These are phyloP conservation scores for Anisodus acutangulus DNA, from an alignment of 257 asterid species.

Conservation along the genomic window DNA sequence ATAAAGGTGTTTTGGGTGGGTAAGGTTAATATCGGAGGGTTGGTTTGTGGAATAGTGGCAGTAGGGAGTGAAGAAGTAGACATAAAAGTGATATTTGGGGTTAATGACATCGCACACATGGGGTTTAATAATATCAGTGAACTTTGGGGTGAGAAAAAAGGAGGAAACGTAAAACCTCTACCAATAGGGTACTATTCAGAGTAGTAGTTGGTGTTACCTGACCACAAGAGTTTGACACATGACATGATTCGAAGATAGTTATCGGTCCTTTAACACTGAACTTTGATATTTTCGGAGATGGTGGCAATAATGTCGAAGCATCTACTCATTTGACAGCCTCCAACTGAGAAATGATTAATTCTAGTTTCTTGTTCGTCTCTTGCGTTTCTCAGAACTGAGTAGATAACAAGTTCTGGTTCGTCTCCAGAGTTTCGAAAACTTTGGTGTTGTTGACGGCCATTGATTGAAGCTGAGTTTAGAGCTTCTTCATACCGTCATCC, in stretches of 20 bases:
- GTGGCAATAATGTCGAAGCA: not conserved
- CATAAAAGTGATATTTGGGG: not conserved
- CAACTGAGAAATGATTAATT: not conserved
- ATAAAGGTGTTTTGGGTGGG: not conserved
- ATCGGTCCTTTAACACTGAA: not conserved
- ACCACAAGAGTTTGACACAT: too few species aligned
- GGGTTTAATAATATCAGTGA: not conserved
- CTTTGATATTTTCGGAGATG: too few species aligned
- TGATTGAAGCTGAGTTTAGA: too few species aligned
- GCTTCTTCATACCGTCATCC: not conserved
- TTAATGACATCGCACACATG: not conserved
- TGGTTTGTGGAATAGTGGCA: not conserved
- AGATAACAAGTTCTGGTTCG: not conserved
- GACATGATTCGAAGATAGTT: too few species aligned
- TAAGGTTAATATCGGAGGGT: not conserved
- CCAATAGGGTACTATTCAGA: not conserved
- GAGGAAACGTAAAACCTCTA: not conserved
- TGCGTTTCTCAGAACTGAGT: not conserved
- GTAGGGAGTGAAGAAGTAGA: not conserved
- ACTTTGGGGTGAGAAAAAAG: not conserved
- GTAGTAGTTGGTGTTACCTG: not conserved
- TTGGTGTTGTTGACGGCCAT: too few species aligned
- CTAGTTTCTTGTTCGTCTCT: not conserved
- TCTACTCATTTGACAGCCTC: not conserved
- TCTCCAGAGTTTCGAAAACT: too few species aligned